These are phyloP conservation scores for Kuraishia piskuri DNA, from an alignment of 805 yeast species.

Conservation along the genomic window DNA sequence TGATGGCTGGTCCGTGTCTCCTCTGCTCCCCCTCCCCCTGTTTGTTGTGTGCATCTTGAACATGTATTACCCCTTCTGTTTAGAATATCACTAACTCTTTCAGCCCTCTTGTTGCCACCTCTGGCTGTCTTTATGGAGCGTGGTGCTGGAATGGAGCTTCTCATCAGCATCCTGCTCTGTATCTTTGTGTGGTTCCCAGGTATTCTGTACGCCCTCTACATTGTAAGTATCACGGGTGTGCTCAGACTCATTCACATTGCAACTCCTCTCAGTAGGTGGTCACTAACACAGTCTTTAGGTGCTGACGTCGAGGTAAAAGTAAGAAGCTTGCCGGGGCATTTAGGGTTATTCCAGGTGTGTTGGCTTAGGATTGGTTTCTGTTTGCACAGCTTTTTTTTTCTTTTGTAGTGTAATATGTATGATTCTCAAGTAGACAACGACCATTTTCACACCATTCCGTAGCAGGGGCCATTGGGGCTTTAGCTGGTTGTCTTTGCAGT, in stretches of 20 bases:
- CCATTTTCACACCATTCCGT: no score
- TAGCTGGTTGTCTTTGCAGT: no score
- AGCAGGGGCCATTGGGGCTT: no score
- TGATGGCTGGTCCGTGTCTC: no score
- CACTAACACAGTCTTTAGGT: background rate
- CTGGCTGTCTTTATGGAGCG: constrained; percentile 64
- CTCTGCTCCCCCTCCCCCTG: no score
- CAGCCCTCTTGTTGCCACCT: constrained; percentile 64
- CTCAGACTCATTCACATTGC: background rate
- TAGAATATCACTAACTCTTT: background rate
- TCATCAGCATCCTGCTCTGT: constrained; percentile 58
- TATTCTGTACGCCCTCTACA: constrained; percentile 66
- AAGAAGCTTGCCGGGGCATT: background rate
- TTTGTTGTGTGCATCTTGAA: no score
- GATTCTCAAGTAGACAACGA: background rate
- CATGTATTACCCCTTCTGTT: no score
- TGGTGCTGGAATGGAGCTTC: constrained; percentile 57
- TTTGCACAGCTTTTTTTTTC: background rate
- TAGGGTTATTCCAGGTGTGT: background rate
- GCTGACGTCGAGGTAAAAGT: background rate
- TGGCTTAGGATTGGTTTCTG: background rate
- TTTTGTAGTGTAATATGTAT: background rate
- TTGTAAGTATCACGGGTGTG: constrained; percentile 28
- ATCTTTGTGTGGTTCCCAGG: constrained; percentile 69
- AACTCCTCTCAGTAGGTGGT: background rate